Evolutionary conservation across 2,329 filamentous ascomycete genomes (phyloP).

Genomic region (Fusarium lyarnte): DNA sequence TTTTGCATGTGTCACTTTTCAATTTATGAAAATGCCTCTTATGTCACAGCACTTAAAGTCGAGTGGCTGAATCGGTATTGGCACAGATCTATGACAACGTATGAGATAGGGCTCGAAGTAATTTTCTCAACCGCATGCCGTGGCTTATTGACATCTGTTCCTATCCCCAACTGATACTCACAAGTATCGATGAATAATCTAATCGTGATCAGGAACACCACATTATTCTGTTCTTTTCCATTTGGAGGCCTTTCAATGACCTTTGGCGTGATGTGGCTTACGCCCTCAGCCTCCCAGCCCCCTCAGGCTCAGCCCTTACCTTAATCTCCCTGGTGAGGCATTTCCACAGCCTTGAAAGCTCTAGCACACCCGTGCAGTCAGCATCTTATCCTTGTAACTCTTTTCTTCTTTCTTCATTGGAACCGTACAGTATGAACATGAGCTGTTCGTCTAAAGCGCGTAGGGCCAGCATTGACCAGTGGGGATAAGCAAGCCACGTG

Average conservation of each 20-base stretch:
- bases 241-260: neutral
- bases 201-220: neutral
- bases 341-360: slow-evolving; percentile 8
- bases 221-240: neutral
- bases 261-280: slow-evolving; percentile 6
- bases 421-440: slow-evolving; percentile 3
- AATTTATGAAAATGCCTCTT: slow-evolving; percentile 1
- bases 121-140: slow-evolving; percentile 21
- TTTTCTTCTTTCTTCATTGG: neutral
- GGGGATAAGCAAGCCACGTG: slow-evolving; percentile 14
- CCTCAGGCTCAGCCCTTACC: slow-evolving; percentile 13
- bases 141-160: neutral
- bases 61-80: neutral
- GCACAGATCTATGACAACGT: slow-evolving; percentile 16
- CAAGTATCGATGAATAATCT: neutral
- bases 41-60: slow-evolving; percentile 13
- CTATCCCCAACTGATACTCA: slow-evolving; percentile 3
- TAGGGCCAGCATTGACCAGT: neutral
- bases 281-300: slow-evolving; percentile 13
- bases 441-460: neutral
- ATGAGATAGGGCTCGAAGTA: neutral
- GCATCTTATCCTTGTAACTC: neutral
- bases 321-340: slow-evolving; percentile 1
- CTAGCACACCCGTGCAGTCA: neutral
- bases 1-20: slow-evolving; percentile 1